Conservation (phyloP, 2,329 filamentous ascomycete genomes). For the Monilinia aucupariae region DNA sequence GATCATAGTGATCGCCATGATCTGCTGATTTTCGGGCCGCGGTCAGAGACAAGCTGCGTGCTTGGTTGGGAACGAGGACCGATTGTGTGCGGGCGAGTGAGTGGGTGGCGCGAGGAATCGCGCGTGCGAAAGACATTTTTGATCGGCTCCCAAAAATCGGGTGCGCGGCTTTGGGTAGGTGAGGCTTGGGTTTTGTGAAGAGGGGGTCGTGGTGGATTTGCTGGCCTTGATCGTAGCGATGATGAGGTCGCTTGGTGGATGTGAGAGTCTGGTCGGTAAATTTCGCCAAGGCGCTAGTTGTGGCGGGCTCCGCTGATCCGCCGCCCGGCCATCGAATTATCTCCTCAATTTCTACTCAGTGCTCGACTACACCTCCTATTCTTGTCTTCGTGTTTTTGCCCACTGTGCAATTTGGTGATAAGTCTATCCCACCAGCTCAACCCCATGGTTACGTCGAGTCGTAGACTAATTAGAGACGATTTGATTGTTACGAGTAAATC, state of each 20-base stretch:
- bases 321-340: background rate
- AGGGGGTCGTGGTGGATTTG: background rate
- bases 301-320: background rate
- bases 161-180: background rate
- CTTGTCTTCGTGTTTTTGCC: background rate
- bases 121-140: slow-evolving; percentile 10
- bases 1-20: slow-evolving; percentile 64
- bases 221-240: background rate
- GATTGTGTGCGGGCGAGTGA: background rate
- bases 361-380: background rate
- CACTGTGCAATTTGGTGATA: background rate
- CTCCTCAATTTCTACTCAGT: background rate
- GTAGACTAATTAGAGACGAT: background rate
- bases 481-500: no score
- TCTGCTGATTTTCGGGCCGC: slow-evolving; percentile 21
- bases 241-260: background rate
- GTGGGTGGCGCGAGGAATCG: slow-evolving; percentile 7
- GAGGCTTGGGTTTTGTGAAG: background rate
- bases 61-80: background rate
- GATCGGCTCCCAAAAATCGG: no score
- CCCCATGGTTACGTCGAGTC: background rate
- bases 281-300: slow-evolving; percentile 9
- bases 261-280: slow-evolving; percentile 9
- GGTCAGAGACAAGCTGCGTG: slow-evolving; percentile 6
- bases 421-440: background rate